Evolutionary conservation across 257 asterid species (phyloP).

Genomic region (Coffea eugenioides): DNA sequence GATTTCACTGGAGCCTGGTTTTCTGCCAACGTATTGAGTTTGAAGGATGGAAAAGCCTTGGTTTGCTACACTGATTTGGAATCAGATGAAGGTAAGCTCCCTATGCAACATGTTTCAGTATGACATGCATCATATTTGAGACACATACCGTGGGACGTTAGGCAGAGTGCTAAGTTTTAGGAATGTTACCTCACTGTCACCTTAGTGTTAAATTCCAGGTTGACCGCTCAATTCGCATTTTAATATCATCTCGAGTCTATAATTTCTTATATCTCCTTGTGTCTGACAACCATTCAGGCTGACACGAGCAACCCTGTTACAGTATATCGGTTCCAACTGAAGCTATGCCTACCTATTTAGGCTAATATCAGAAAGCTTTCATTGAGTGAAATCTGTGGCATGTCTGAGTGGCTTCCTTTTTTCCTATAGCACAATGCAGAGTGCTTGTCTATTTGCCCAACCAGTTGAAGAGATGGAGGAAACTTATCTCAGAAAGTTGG

Average conservation of each 20-base stretch:
- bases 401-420: not conserved
- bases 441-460: not conserved
- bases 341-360: not conserved
- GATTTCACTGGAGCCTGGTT: constrained; percentile 73
- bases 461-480: not conserved
- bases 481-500: not conserved
- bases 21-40: constrained; percentile 58
- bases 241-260: not conserved
- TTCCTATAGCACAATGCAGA: not conserved
- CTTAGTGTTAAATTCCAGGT: not conserved
- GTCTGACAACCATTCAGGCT: not conserved
- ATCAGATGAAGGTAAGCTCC: constrained; percentile 63
- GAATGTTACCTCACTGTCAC: not conserved
- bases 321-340: not conserved
- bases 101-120: constrained; percentile 17
- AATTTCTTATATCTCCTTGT: not conserved
- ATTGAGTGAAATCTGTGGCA: not conserved
- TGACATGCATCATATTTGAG: not conserved
- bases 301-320: not conserved
- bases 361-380: not conserved
- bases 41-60: constrained; percentile 71
- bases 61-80: constrained; percentile 62
- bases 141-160: not conserved
- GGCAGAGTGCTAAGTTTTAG: not conserved
- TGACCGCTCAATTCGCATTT: not conserved